phyloP scores from a whole-genome alignment of 148 eudicot species.

The Dianthus caryophyllus region DNA sequence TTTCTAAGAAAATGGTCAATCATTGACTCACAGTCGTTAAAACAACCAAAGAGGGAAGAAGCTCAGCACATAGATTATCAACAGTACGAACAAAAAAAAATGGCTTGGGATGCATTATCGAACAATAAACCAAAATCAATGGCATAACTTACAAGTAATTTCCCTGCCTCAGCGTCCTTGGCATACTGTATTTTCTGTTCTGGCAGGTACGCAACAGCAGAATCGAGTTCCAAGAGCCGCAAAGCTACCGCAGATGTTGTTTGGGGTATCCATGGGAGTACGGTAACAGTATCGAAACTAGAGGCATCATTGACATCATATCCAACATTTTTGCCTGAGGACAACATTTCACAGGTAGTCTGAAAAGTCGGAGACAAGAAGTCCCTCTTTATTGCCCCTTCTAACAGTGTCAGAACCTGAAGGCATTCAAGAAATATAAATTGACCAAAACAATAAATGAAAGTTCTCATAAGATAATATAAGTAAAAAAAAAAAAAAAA shows the following conservation, averaged over 20 bases:
- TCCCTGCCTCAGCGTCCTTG: constrained; percentile 39
- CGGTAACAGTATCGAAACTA: constrained; percentile 32
- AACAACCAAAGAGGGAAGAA: too few relatives aligned
- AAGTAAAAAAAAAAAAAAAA: neutral
- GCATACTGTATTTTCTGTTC: constrained; percentile 43
- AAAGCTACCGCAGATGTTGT: constrained; percentile 78
- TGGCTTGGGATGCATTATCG: neutral
- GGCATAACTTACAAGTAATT: constrained; percentile 43
- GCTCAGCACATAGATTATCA: neutral
- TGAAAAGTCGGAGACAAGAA: constrained; percentile 53
- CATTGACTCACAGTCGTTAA: too few relatives aligned
- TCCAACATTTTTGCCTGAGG: constrained; percentile 31
- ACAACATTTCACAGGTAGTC: constrained; percentile 52
- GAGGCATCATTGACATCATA: constrained; percentile 24
- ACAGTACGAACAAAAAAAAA: neutral
- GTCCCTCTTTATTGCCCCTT: constrained; percentile 58
- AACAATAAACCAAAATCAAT: neutral
- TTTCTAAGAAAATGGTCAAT: too few relatives aligned
- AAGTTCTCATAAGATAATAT: neutral
- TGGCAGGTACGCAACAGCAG: constrained; percentile 48
- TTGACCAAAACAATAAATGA: constrained; percentile 4
- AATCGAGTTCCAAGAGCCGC: constrained; percentile 85
- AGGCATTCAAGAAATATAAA: neutral
- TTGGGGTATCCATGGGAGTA: constrained; percentile 89
- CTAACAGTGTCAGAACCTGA: constrained; percentile 64